Conservation (phyloP, 1,284 basidiomycete genomes). For the Sparassis latifolia region DNA sequence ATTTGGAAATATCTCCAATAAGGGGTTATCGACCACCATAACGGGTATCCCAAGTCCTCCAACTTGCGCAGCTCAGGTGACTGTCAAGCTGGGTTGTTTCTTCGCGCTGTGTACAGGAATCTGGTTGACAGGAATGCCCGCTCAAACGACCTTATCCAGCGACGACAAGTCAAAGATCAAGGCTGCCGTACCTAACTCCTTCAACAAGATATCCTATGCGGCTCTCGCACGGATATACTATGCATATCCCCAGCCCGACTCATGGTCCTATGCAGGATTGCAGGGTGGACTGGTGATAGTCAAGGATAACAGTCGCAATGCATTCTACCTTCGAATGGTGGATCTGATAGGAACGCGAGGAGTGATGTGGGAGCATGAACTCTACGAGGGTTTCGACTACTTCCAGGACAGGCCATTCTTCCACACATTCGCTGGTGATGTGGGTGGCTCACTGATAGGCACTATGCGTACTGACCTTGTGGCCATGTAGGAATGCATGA, state of each 20-base stretch:
- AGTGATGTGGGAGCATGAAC: conserved; percentile 91
- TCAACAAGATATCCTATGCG: conserved; percentile 72
- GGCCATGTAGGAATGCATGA: conserved; percentile 67
- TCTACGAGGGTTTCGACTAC: conserved; percentile 84
- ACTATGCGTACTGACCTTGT: conserved; percentile 1
- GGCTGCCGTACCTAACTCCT: conserved; percentile 46
- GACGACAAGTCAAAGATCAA: conserved; percentile 80
- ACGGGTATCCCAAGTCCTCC: too few relatives aligned
- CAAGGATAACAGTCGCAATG: conserved; percentile 52
- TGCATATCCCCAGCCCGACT: conserved; percentile 65
- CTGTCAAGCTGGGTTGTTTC: too few relatives aligned
- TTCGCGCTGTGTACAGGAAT: too few relatives aligned
- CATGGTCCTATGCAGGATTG: conserved; percentile 83
- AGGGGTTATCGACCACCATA: too few relatives aligned
- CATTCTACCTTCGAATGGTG: conserved; percentile 70
- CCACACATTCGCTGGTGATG: conserved; percentile 90
- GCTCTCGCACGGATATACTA: conserved; percentile 85
- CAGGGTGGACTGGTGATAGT: conserved; percentile 80
- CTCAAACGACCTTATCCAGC: conserved; percentile 57
- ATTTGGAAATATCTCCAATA: too few relatives aligned
- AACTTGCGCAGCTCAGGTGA: too few relatives aligned
- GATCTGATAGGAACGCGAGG: conserved; percentile 81
- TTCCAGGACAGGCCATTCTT: conserved; percentile 88
- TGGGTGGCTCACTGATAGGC: conserved; percentile 36
- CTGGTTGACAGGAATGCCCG: conserved; percentile 45